Conservation (phyloP, 345 rosid species). For the Physaria fendleri region DNA sequence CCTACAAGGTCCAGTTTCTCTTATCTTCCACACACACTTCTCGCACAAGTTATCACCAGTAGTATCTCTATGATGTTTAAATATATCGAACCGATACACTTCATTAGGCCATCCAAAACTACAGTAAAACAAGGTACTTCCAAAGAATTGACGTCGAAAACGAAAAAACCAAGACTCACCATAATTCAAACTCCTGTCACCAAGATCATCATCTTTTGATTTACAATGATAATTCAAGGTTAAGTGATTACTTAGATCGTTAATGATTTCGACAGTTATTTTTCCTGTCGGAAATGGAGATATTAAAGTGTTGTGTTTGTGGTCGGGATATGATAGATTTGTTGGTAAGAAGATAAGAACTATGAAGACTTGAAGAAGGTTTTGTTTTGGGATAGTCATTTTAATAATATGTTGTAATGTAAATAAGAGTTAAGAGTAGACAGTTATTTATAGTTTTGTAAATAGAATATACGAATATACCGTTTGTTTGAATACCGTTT, state of each 20-base stretch:
- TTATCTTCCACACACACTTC: conserved; percentile 18
- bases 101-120: neutral
- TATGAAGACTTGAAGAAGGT: too few species aligned
- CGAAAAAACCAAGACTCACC: conserved; percentile 12
- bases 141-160: neutral
- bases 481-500: too few species aligned
- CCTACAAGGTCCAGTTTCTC: conserved; percentile 15
- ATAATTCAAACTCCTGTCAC: neutral
- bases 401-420: too few species aligned
- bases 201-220: conserved; percentile 17
- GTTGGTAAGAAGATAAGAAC: too few species aligned
- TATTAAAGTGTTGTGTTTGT: too few species aligned
- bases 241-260: conserved; percentile 1
- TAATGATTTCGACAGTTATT: conserved; percentile 3
- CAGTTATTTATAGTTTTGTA: too few species aligned
- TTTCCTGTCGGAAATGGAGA: neutral
- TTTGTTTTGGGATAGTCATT: too few species aligned
- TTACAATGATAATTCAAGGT: conserved; percentile 13
- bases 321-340: too few species aligned
- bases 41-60: neutral
- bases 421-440: too few species aligned
- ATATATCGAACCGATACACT: neutral
- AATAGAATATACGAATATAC: too few species aligned
- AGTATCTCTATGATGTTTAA: conserved; percentile 4
- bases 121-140: neutral